Base-by-base conservation (phyloP, 2,329 filamentous ascomycete genomes). In the Calonectria multiphialidica region DNA sequence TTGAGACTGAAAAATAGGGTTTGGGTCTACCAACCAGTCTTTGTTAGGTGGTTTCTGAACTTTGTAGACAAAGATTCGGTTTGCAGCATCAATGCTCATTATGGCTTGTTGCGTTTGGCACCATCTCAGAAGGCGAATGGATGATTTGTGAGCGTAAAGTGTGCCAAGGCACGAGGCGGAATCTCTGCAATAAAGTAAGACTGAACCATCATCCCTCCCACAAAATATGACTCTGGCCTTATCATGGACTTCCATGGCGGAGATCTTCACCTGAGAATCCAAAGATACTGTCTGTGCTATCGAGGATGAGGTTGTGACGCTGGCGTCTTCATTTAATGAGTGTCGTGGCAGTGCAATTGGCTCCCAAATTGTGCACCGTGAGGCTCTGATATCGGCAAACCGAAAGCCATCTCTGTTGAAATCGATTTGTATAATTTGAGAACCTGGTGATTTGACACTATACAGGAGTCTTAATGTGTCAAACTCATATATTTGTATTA, bases 311-410 rank as follows among this genome's bases (percentile, higher is more conserved):
- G 77, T 76, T 12, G 50, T 49, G 12, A 71, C 76, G 67, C 78
- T 81, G 66, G 74, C 79, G 45, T 79, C 78, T 44, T 83, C 81
- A 25, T 70, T 74, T 8, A 79, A 42, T 10, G 75, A 64, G 30
- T 80, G 78, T 35, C 78, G 67, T 47, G 82, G 66, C 12, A 82
- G 75, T 21, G 73, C 76, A 30, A 72, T 72, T 1, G 83, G 82
- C 66, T 84, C 81, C 84, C 83, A 85, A 45, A 85, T 79, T 42
- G 79, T 82, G 73, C 82, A 84, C 64, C 83, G n/a, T n/a, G 78
- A 70, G 7, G 79, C 81, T 70, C 83, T 73, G 28, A 84, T 80
- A 67, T 85, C 84, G 5, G 77, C 74, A 66, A 85, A 76, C 12
- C 73, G 80, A 10, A 80, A 74, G 64, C 78, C 75, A 57, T 85